Conservation (phyloP, 164 flowering plant genomes). For the Litsea cubeba region DNA sequence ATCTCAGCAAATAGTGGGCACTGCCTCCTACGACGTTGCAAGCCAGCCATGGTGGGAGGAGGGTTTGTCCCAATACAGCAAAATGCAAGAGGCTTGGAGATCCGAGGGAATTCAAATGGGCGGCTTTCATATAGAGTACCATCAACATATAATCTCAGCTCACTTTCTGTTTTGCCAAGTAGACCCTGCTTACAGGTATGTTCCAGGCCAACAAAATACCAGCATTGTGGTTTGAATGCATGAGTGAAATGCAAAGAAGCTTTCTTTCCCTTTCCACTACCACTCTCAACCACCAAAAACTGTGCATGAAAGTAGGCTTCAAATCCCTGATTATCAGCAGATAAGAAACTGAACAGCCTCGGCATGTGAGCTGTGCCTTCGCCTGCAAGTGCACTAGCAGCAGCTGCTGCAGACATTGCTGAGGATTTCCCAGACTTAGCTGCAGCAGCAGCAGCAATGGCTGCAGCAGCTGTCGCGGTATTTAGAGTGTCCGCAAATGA, state of each 20-base stretch:
- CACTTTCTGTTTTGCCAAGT: conserved; percentile 92
- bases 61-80: conserved; percentile 99
- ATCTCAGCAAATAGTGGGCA: conserved; percentile 99
- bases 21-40: conserved; percentile 96
- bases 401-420: conserved; percentile 98
- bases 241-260: conserved; percentile 95
- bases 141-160: conserved; percentile 84
- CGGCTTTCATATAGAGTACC: conserved; percentile 88
- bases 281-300: conserved; percentile 96
- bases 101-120: conserved; percentile 91
- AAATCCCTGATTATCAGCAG: conserved; percentile 97
- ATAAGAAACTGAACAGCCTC: conserved; percentile 85
- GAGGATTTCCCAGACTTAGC: conserved; percentile 98
- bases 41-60: conserved; percentile 98
- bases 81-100: conserved; percentile 93
- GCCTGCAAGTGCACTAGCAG: conserved; percentile 99
- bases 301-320: conserved; percentile 99
- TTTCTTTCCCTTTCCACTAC: conserved; percentile 92
- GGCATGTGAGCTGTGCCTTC: conserved; percentile 99
- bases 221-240: conserved; percentile 95
- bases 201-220: conserved; percentile 96
- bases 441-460: conserved; percentile 97
- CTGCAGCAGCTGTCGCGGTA: conserved; percentile 96
- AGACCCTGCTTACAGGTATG: conserved; percentile 81
- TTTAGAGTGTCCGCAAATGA: conserved; percentile 98